Base-by-base conservation (phyloP, 75 land plant species). In the Larix kaempferi region DNA sequence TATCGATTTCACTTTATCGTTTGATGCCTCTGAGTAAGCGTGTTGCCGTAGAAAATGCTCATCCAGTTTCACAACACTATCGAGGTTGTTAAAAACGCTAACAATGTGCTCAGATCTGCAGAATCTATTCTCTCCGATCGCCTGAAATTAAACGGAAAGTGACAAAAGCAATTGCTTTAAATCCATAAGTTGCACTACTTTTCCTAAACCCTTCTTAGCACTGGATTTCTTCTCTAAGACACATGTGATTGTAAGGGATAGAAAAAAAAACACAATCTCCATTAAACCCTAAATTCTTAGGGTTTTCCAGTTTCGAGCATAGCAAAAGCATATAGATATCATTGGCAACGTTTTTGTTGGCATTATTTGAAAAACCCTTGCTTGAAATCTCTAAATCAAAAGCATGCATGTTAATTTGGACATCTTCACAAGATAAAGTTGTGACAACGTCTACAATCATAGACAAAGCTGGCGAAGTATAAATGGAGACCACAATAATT, bases 351-450 rank as follows among this genome's bases (percentile, higher is more conserved):
- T 82, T 93, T 15, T 82, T 82, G 59, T 79, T 86, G 6, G 80
- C 84, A 83, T 88, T 93, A 1, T 64, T 57, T 0, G 57, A n/a
- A 17, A 80, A 83, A 16, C 90, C 90, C 92, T 92, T 90, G 1
- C 87, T 88, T 11, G 82, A 86, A 59, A 79, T 83, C 35, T 78
- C 63, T 61, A 75, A 73, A 81, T 88, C 86, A 39, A 90, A 90
- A 25, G 79, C 80, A 56, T 72, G 49, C 5, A 80, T 76, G 25
- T 87, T 83, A 29, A 87, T 84, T 23, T 62, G 57, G 27, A 75
- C 22, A 0, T 87, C 90, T 82, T 92, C 94, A 49, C 90, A 89
- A 6, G 92, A 86, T 66, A 92, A 12, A 7, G 86, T 89, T 0
- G 89, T 12, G 10, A 57, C 13, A 19, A 13, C 58, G 13, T 57